Evolutionary conservation across 2,329 filamentous ascomycete genomes (phyloP), one percentile per base, ranked within the genome.

Genomic region (Fusarium longipes): DNA sequence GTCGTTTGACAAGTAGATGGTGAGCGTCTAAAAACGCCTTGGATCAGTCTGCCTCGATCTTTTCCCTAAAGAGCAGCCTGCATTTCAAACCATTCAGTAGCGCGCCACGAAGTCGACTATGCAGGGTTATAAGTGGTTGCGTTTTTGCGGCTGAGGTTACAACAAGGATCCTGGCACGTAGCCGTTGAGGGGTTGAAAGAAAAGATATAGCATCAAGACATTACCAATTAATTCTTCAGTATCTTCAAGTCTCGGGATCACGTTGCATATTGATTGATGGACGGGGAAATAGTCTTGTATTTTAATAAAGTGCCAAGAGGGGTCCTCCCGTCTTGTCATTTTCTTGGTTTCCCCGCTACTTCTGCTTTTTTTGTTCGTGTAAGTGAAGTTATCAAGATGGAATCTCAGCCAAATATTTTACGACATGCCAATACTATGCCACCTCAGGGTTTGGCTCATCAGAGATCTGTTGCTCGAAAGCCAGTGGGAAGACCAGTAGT

Each of bases 381-480:
- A 53, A 66, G 63, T 40, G 7, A 40, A 40, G 14, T 40, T n/a
- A 35, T 49, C 29, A 27, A 42, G 33, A 69, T 68, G 66, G 66
- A 69, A 38, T 53, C 57, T 59, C 66, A 62, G 20, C 40, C 25
- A 12, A 33, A 33, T 17, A 24, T 30, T 42, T 39, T 22, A 22
- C 59, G 42, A 25, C 38, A 54, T 40, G 17, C 38, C 10, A 64
- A 51, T 38, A 45, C 50, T 3, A 44, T 42, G 11, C 44, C 65
- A 3, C 33, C 66, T 44, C 66, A 55, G 3, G 50, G 43, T 35
- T 51, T 69, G 43, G n/a, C 38, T 25, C 60, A 63, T 51, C 63
- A 68, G 27, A 67, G 57, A 15, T 58, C 66, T 15, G 57, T 69
- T 6, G 47, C 54, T 22, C 64, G 66, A 10, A 69, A 59, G 8